These are phyloP conservation scores for Hyparrhenia diplandra DNA, from an alignment of 176 grass and related monocot species.

Conservation along the genomic window DNA sequence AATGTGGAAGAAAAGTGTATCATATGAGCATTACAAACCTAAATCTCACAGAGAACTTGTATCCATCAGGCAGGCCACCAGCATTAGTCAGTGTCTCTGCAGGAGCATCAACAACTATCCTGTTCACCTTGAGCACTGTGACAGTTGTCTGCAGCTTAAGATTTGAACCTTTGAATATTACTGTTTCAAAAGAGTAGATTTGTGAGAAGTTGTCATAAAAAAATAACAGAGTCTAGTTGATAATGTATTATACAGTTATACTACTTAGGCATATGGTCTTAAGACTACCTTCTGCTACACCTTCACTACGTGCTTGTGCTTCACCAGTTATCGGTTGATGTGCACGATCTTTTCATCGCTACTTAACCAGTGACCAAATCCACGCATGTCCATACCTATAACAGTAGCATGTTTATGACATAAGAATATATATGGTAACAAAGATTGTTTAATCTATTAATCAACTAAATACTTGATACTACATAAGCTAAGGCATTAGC, in stretches of 20 bases:
- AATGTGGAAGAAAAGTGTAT: background rate
- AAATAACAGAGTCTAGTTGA: background rate
- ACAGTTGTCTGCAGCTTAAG: conserved; percentile 66
- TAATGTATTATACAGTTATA: conserved; percentile 4
- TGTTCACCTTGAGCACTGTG: conserved; percentile 60
- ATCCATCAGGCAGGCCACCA: conserved; percentile 55
- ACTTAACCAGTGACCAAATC: conserved; percentile 73
- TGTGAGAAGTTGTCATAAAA: background rate
- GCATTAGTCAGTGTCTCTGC: conserved; percentile 61
- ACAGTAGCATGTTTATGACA: conserved; percentile 6
- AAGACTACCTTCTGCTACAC: conserved; percentile 72
- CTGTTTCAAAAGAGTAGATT: conserved; percentile 38
- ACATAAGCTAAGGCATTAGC: background rate
- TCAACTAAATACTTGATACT: conserved; percentile 5
- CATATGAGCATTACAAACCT: conserved; percentile 50
- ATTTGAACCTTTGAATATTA: conserved; percentile 64
- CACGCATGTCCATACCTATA: conserved; percentile 43
- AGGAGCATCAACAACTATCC: conserved; percentile 68
- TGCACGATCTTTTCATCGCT: conserved; percentile 67
- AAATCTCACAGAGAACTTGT: conserved; percentile 65
- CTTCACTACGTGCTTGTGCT: conserved; percentile 63
- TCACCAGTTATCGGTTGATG: conserved; percentile 70
- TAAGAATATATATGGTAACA: conserved; percentile 9
- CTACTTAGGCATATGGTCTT: background rate
- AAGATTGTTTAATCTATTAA: background rate